Base-by-base conservation (phyloP, 345 rosid genomes). In the Arabis hirsuta region DNA sequence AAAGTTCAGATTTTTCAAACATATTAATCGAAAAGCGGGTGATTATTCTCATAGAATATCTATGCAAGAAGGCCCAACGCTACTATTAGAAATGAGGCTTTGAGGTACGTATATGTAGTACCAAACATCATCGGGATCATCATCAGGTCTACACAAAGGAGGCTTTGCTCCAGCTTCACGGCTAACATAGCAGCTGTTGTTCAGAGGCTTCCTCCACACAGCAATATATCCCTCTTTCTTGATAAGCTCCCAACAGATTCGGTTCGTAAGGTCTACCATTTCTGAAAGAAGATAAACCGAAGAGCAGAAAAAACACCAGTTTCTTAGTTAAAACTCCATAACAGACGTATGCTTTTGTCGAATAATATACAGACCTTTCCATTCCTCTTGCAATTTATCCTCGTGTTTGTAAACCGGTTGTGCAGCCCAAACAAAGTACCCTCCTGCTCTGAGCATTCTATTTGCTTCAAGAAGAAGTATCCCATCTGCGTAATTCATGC, bases 351-450 rank as follows among this genome's bases (percentile, higher is more conserved):
- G 7, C 10, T 14, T 34, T 14, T 12, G 2, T 27, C 2, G 8
- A 55, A 6, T 19, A 12, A 36, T 10, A 47, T 6, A 46, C 29
- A 0, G 43, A 88, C 91, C 89, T 81, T 81, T 80, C 91, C 88
- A 83, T 68, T 86, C 84, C 60, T 83, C 80, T 66, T 72, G 83
- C 48, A 73, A 73, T 65, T 74, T 76, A 55, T 80, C 79, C 79
- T 80, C 84, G 43, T 84, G 83, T 66, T 83, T 81, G 80, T 88
- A 75, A 24, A 76, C 88, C 0, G 88, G 85, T 54, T 83, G 80
- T 45, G 83, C 83, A 11, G 83, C 85, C 95, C 95, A 88, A 26
- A 80, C 83, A 75, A 88, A 86, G 65, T 84, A 86, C 12, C 94
- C 86, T 72, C 91, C 91, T 57, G 84, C 95, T 61, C 89, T 81